Evolutionary conservation across 495 filamentous ascomycete genomes (phyloP), one percentile per base, ranked within the genome.

Genomic region (Cetradonia linearis): DNA sequence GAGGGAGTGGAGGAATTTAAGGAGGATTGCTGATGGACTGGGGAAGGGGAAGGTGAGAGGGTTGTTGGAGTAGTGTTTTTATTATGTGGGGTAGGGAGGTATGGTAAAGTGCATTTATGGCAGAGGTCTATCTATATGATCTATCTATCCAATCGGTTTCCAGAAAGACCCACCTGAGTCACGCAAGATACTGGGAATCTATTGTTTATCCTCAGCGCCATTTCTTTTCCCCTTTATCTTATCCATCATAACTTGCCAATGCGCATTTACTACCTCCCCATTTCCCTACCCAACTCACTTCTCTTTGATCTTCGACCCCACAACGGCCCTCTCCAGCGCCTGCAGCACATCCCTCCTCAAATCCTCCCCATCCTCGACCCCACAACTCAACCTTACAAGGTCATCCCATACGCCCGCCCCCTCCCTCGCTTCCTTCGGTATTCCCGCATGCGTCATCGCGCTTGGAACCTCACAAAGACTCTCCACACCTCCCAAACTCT

Each of bases 401-500:
- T 98, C 93, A 69, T 98, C 93, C 68, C 81, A 96, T n/a, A 98
- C 91, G 40, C 93, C 93, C 1, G 89, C 90, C 23, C 81, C 86
- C 77, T 98, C 93, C 50, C 93, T 82, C 75, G 92, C 82, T 48
- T 88, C 90, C 70, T 79, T 80, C 28, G 93, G 93, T 65, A 99
- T 99, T 49, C 92, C 94, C 33, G 88, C 84, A 74, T 99, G 93
- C 23, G 93, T 99, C 93, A 99, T 99, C 70, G 81, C 86, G 42
- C 86, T 83, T 2, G 93, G 93, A 18, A 97, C 82, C 74, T 99
- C 93, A 63, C 88, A 87, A 63, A 99, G 74, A 68, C 81, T 86
- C 81, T 99, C 93, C 33, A 99, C 87, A 56, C 93, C 93, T 59
- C 93, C 93, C 30, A 99, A 75, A 56, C 83, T 88, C 80, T 99